These are phyloP conservation scores for Penicillium thymicola DNA, from an alignment of 2,329 filamentous ascomycete genomes.

Conservation along the genomic window DNA sequence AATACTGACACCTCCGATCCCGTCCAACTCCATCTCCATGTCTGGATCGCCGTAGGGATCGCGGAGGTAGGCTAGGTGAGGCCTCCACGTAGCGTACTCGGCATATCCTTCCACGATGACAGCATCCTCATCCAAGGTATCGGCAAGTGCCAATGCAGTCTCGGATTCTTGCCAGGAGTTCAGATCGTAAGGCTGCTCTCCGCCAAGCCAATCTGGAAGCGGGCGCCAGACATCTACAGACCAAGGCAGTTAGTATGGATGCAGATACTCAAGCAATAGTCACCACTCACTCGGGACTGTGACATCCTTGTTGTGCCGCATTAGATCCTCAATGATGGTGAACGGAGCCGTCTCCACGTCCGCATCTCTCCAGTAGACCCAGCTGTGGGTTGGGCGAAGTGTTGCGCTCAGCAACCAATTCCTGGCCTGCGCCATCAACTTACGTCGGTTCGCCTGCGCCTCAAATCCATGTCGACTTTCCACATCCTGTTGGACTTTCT, in stretches of 20 bases:
- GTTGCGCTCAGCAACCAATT: constrained; percentile 97
- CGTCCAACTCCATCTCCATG: constrained; percentile 99
- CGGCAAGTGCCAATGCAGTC: constrained; percentile 86
- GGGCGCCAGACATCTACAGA: constrained; percentile 87
- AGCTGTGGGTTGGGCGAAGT: constrained; percentile 89
- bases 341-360: constrained; percentile 97
- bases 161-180: constrained; percentile 99
- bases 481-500: constrained; percentile 95
- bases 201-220: constrained; percentile 97
- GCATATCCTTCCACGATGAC: constrained; percentile 99
- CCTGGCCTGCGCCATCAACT: constrained; percentile 94
- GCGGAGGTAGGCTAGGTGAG: constrained; percentile 91
- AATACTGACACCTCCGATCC: constrained; percentile 95
- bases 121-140: constrained; percentile 94
- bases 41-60: constrained; percentile 97
- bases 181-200: constrained; percentile 95
- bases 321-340: constrained; percentile 94
- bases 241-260: constrained; percentile 17
- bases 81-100: constrained; percentile 97
- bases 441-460: constrained; percentile 86
- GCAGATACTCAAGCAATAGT: neutral
- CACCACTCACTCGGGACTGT: constrained; percentile 89
- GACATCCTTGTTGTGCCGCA: constrained; percentile 98
- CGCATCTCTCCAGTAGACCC: constrained; percentile 99
- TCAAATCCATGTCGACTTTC: constrained; percentile 97